Evolutionary conservation across 305 asterid genomes (phyloP).

Genomic region (Solanum hybrid): DNA sequence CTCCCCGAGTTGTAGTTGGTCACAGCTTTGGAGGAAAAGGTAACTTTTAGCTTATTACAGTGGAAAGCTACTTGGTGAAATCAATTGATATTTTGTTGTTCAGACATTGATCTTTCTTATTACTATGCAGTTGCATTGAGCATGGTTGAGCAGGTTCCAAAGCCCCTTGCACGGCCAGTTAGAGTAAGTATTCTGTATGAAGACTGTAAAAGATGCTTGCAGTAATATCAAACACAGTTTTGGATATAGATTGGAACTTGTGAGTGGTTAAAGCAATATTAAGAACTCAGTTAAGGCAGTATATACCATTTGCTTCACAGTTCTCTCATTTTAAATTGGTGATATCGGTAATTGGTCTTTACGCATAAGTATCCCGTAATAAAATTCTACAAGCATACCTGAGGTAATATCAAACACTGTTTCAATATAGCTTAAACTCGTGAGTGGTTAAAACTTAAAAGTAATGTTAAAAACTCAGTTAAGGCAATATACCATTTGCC

Average conservation of each 20-base stretch:
- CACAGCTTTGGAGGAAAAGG: constrained; percentile 99
- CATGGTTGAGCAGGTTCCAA: constrained; percentile 93
- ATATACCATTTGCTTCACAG: neutral
- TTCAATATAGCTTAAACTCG: neutral
- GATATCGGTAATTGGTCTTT: neutral
- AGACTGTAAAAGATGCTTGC: neutral
- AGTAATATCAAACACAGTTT: neutral
- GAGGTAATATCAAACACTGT: neutral
- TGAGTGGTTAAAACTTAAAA: neutral
- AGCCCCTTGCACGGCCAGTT: constrained; percentile 96
- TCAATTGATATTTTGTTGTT: constrained; percentile 1
- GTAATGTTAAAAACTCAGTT: neutral
- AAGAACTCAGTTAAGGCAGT: neutral
- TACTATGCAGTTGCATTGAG: constrained; percentile 76
- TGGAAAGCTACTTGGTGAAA: neutral
- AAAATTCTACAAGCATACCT: neutral
- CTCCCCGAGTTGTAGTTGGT: constrained; percentile 91
- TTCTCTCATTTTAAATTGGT: neutral
- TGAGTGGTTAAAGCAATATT: neutral
- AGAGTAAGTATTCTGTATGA: constrained; percentile 46
- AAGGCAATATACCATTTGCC: neutral
- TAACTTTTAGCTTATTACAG: constrained; percentile 14
- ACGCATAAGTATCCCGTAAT: constrained; percentile 22
- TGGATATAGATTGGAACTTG: neutral
- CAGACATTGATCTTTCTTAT: constrained; percentile 2